A percentile compares a stretch with the other conserved stretches of the same genome.
Conservation (phyloP, 2,329 filamentous ascomycete genomes). For the Pseudogymnoascus sp. region DNA sequence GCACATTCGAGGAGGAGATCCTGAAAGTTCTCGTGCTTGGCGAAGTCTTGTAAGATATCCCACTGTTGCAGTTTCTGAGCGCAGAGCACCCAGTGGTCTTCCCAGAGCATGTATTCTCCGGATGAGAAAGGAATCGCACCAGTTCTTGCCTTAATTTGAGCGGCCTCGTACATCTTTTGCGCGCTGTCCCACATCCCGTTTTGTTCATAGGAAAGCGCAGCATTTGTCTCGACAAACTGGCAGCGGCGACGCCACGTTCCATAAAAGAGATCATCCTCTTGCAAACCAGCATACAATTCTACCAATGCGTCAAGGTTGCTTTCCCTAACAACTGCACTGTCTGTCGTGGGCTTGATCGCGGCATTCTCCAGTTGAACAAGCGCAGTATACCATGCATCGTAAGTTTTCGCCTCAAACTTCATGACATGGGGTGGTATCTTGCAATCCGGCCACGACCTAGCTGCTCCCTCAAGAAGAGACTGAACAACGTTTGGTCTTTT, state of each 20-base stretch:
- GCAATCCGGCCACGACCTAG: conserved; percentile 76
- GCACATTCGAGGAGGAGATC: conserved; percentile 91
- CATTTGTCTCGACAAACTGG: conserved; percentile 96
- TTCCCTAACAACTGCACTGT: conserved; percentile 78
- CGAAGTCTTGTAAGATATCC: conserved; percentile 96
- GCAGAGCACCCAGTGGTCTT: conserved; percentile 97
- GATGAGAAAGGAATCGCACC: conserved; percentile 95
- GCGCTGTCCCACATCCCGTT: conserved; percentile 99
- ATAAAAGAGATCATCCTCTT: conserved; percentile 96
- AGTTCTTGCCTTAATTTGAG: conserved; percentile 93
- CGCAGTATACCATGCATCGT: conserved; percentile 96
- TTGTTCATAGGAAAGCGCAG: conserved; percentile 94
- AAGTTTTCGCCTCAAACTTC: conserved; percentile 90
- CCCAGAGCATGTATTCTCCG: conserved; percentile 98
- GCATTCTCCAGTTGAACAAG: conserved; percentile 84
- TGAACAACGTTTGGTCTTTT: conserved; percentile 93
- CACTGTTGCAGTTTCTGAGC: conserved; percentile 98
- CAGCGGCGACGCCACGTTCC: conserved; percentile 93
- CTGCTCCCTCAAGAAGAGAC: conserved; percentile 80
- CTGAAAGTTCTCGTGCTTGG: conserved; percentile 97
- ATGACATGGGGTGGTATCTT: conserved; percentile 93
- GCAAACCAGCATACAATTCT: conserved; percentile 80
- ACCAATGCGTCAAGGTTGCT: conserved; percentile 95
- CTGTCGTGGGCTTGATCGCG: conserved; percentile 69
- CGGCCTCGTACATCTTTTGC: conserved; percentile 91